Percentiles rank a stretch among this genome's conserved stretches.
Conservation (phyloP, 23 red algal genomes). For the Gracilaria caudata region DNA sequence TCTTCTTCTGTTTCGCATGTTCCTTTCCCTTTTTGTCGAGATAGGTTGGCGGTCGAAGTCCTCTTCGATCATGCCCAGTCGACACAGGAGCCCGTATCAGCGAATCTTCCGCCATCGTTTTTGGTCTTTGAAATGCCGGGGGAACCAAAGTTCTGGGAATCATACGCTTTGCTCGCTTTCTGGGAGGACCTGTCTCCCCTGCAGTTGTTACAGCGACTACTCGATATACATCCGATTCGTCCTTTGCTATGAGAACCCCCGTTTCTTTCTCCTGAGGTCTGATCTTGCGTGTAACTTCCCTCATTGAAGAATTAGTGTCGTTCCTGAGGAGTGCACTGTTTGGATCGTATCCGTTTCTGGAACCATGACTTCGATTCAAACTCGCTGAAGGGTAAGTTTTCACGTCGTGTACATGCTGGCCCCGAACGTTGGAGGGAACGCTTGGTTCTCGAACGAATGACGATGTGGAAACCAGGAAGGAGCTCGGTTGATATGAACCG, state of each 20-base stretch:
- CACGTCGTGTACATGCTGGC: not conserved
- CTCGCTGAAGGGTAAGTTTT: not conserved
- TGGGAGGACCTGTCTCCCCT: slow-evolving; percentile 56
- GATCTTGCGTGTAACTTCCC: not conserved
- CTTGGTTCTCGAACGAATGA: not conserved
- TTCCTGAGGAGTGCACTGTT: not conserved
- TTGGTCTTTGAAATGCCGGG: not conserved
- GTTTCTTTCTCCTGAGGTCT: not conserved
- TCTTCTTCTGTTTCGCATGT: not conserved
- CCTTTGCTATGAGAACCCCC: not conserved
- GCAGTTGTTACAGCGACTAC: slow-evolving; percentile 45
- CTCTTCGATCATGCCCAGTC: not conserved
- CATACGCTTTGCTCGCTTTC: slow-evolving; percentile 51
- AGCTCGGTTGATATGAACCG: not conserved
- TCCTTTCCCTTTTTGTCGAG: slow-evolving; percentile 16
- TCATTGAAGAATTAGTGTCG: not conserved
- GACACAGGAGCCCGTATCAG: not conserved
- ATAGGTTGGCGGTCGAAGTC: not conserved
- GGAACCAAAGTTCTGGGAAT: slow-evolving; percentile 26
- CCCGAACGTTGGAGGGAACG: not conserved
- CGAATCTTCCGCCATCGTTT: not conserved
- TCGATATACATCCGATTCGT: slow-evolving; percentile 9
- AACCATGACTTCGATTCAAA: not conserved
- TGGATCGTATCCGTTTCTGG: not conserved
- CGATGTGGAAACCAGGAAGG: not conserved